Percentiles rank a stretch among this genome's conserved stretches.
Conservation (phyloP, 2,329 filamentous ascomycete genomes). For the Septoria petroselini region DNA sequence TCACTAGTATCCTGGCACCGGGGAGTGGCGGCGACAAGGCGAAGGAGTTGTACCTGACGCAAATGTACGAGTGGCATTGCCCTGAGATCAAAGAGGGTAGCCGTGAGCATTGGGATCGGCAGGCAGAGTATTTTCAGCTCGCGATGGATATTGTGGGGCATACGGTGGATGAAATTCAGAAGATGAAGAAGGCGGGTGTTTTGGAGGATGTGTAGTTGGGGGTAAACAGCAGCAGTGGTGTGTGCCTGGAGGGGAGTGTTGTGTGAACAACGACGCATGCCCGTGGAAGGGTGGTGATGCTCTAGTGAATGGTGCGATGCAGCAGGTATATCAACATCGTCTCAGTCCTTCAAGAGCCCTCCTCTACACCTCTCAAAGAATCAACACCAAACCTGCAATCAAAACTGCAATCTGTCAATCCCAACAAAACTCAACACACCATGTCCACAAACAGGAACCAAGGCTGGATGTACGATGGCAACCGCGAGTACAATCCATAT, state of each 20-base stretch:
- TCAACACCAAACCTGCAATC: too few species aligned
- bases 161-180: neutral
- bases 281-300: too few species aligned
- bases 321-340: too few species aligned
- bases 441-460: neutral
- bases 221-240: too few species aligned
- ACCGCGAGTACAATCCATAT: neutral
- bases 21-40: neutral
- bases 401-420: too few species aligned
- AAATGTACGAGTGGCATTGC: constrained; percentile 13
- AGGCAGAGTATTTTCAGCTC: constrained; percentile 3
- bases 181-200: constrained; percentile 4
- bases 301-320: too few species aligned
- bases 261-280: too few species aligned
- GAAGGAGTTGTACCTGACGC: constrained; percentile 4
- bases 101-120: constrained; percentile 7
- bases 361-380: too few species aligned
- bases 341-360: too few species aligned
- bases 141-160: constrained; percentile 7
- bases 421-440: too few species aligned
- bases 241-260: too few species aligned
- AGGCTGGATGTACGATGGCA: neutral
- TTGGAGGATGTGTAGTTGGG: neutral
- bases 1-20: constrained; percentile 9
- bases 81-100: constrained; percentile 6